Conservation (phyloP, 1,139 yeast genomes). For the Taphrina wiesneri region DNA sequence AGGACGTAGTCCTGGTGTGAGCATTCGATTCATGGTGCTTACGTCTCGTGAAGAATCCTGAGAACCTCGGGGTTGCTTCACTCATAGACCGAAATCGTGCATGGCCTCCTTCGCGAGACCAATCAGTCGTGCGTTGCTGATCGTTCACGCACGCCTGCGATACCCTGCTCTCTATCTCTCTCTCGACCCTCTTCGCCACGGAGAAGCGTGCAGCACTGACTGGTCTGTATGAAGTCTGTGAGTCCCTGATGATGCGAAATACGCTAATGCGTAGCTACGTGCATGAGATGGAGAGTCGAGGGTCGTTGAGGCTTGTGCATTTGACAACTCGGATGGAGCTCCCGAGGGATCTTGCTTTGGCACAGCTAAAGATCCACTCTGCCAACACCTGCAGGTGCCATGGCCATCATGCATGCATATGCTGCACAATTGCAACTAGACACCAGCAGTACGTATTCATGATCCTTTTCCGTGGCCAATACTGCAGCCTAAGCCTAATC, state of each 20-base stretch:
- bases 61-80: constrained; percentile 8
- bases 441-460: too few species aligned
- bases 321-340: neutral
- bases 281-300: neutral
- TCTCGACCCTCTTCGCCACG: neutral
- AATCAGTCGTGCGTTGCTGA: neutral
- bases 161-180: neutral
- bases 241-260: too few species aligned
- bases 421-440: too few species aligned
- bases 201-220: neutral
- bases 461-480: too few species aligned
- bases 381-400: too few species aligned
- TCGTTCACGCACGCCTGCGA: neutral
- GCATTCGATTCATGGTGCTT: constrained; percentile 1
- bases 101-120: neutral
- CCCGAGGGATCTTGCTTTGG: neutral
- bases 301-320: constrained; percentile 3
- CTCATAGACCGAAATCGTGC: constrained; percentile 6
- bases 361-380: too few species aligned
- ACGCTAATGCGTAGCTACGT: neutral
- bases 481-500: neutral
- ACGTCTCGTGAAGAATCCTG: constrained; percentile 18
- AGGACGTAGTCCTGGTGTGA: neutral
- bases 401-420: too few species aligned
- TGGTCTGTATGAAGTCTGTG: too few species aligned